These are phyloP conservation scores for Daldinia sp. DNA, from an alignment of 2,329 filamentous ascomycete genomes.

Conservation along the genomic window DNA sequence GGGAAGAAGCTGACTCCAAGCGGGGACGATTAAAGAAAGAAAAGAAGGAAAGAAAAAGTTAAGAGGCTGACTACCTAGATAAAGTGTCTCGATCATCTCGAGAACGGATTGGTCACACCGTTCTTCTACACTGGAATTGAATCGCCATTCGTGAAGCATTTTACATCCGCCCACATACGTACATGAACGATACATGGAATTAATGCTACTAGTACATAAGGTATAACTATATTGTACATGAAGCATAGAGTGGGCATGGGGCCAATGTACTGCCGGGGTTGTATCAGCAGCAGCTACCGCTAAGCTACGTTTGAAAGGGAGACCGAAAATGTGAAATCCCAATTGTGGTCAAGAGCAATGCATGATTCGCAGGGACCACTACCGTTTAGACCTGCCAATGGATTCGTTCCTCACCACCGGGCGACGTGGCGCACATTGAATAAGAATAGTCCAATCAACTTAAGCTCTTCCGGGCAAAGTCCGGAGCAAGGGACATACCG, in stretches of 20 bases:
- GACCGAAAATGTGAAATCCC: conserved; percentile 27
- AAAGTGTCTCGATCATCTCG: conserved; percentile 16
- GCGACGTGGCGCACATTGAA: conserved; percentile 35
- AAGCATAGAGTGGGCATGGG: no score
- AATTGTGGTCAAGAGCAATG: conserved; percentile 32
- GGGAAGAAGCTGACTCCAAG: conserved; percentile 15
- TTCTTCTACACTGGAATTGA: conserved; percentile 19
- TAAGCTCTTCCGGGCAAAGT: conserved; percentile 28
- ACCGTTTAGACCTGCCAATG: conserved; percentile 33
- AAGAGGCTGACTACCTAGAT: conserved; percentile 23
- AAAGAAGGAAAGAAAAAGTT: not conserved
- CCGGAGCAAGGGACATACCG: conserved; percentile 29
- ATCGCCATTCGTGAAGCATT: conserved; percentile 7
- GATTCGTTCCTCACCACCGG: conserved; percentile 27
- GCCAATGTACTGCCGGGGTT: no score
- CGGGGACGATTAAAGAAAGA: conserved; percentile 8
- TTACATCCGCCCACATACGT: conserved; percentile 1
- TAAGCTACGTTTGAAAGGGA: conserved; percentile 23
- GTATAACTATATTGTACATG: no score
- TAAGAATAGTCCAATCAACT: conserved; percentile 24
- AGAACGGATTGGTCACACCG: conserved; percentile 33
- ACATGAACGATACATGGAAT: not conserved
- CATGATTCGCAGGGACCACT: conserved; percentile 37
- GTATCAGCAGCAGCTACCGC: not conserved
- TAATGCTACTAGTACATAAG: not conserved